Base-by-base conservation (phyloP, 805 yeast species). In the Pichia rugopelliculosa region DNA sequence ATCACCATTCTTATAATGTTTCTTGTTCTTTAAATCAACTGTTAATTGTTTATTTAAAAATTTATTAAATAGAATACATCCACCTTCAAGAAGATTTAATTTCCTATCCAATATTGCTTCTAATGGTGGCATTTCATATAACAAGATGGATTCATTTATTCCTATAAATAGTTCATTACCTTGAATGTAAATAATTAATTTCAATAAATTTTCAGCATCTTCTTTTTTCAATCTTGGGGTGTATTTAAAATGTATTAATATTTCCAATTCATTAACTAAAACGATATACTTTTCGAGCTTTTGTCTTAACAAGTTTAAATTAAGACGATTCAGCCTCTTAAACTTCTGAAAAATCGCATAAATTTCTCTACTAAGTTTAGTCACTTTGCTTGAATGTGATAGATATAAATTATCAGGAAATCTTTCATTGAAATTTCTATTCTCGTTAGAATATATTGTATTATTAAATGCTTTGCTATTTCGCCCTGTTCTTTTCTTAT, bases 241-340 rank as follows among this genome's bases (percentile, higher is more conserved):
- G 27, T 45, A 27, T 38, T 47, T 45, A 20, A 43, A n/a, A 15
- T 42, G 39, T 6, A 42, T 26, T 4, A 34, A 39, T 4, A 27
- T 22, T 22, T 50, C 48, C 15, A 50, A 21, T 17, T 46, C 41
- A 39, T 48, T 43, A 10, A 48, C 15, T 11, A 49, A 37, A 23
- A 36, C 13, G n/a, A 50, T 43, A 34, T 48, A 50, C 33, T 42
- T 48, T 25, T 50, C 41, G 3, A 48, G 6, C 36, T 30, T 39
- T n/a, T 34, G 21, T 24, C 44, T 20, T 11, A 48, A 25, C 3
- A 20, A 5, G 25, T 26, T 33, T 10, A 47, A 24, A 12, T 23
- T 23, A 2, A 20, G 21, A 10, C 17, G 5, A 22, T 22, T 20
- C 9, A n/a, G 13, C 9, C 17, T 20, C 24, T 27, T 17, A 3